Evolutionary conservation across 2,329 filamentous ascomycete genomes (phyloP).

Genomic region (Pyrenochaeta sp.): DNA sequence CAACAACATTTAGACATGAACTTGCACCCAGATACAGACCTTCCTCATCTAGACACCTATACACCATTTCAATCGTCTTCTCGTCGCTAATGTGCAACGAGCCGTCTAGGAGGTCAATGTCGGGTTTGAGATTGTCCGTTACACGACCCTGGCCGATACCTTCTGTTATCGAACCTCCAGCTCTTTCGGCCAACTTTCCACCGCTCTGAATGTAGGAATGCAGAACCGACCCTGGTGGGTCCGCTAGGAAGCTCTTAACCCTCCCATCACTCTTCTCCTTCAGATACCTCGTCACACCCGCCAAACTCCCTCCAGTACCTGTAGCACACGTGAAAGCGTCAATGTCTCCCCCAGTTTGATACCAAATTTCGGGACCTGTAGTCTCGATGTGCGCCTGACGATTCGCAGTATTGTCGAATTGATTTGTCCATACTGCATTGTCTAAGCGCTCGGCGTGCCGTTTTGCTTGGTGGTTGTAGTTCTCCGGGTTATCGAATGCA

Average conservation of each 20-base stretch:
- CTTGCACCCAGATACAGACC: conserved; percentile 94
- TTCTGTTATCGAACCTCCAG: conserved; percentile 91
- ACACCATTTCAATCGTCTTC: conserved; percentile 97
- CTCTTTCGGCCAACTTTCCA: conserved; percentile 81
- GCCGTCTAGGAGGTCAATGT: conserved; percentile 84
- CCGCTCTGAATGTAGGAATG: conserved; percentile 90
- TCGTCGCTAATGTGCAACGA: conserved; percentile 87
- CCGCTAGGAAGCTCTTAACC: conserved; percentile 89
- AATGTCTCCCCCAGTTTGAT: conserved; percentile 83
- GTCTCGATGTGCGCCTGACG: conserved; percentile 94
- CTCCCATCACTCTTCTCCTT: conserved; percentile 81
- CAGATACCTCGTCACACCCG: conserved; percentile 85
- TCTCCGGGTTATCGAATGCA: conserved; percentile 91
- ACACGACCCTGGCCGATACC: conserved; percentile 96
- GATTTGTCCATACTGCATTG: conserved; percentile 97
- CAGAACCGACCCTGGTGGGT: conserved; percentile 91
- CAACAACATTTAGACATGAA: conserved; percentile 92
- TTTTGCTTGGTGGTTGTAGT: conserved; percentile 97
- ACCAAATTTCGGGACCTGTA: conserved; percentile 97
- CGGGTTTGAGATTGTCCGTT: conserved; percentile 91
- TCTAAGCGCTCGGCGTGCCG: conserved; percentile 86
- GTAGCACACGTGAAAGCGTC: conserved; percentile 97
- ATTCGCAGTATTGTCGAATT: conserved; percentile 98
- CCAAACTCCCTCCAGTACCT: conserved; percentile 90
- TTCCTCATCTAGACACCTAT: conserved; percentile 93